Percentiles rank a stretch among this genome's conserved stretches.
phyloP scores from a whole-genome alignment of 2,329 filamentous ascomycete genomes.

The Ophiostoma populinum region DNA sequence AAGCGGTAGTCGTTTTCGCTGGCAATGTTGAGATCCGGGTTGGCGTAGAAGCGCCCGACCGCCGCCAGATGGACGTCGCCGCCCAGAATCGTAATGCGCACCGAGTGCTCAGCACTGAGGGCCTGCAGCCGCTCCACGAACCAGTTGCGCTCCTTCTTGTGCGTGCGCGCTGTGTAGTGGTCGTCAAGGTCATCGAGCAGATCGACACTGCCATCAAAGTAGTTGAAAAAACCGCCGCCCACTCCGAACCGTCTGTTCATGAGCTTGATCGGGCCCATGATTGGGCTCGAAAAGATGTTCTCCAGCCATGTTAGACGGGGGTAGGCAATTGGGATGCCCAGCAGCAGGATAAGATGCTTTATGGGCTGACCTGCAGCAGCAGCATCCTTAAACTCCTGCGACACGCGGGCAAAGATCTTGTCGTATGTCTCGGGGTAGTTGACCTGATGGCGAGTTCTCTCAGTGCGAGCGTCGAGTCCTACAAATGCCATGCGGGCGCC shows the following conservation, averaged over 20 bases:
- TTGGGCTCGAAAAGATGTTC: constrained; percentile 70
- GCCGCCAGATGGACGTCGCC: constrained; percentile 90
- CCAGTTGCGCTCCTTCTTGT: constrained; percentile 72
- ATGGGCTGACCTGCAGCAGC: constrained; percentile 56
- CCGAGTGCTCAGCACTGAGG: constrained; percentile 68
- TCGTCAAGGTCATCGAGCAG: constrained; percentile 87
- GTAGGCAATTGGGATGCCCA: constrained; percentile 78
- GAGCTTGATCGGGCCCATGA: constrained; percentile 79
- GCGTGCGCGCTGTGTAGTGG: constrained; percentile 83
- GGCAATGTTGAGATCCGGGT: constrained; percentile 59
- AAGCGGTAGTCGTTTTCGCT: constrained; percentile 78
- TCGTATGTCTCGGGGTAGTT: constrained; percentile 90
- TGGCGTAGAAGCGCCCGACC: constrained; percentile 86
- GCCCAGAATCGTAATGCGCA: constrained; percentile 80
- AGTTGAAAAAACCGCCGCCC: constrained; percentile 73
- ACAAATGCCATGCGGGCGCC: constrained; percentile 72
- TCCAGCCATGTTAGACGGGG: constrained; percentile 92
- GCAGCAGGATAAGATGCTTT: constrained; percentile 70
- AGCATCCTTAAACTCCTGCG: constrained; percentile 50
- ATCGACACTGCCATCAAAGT: constrained; percentile 87
- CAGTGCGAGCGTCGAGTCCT: constrained; percentile 82
- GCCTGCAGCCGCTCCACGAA: constrained; percentile 70
- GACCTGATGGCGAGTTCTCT: constrained; percentile 84
- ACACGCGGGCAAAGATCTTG: constrained; percentile 59
- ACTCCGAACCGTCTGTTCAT: constrained; percentile 81